A percentile compares a stretch with the other conserved stretches of the same genome.
Conservation (phyloP, 371 early-diverging fungal genomes). For the Mucor piriformis region DNA sequence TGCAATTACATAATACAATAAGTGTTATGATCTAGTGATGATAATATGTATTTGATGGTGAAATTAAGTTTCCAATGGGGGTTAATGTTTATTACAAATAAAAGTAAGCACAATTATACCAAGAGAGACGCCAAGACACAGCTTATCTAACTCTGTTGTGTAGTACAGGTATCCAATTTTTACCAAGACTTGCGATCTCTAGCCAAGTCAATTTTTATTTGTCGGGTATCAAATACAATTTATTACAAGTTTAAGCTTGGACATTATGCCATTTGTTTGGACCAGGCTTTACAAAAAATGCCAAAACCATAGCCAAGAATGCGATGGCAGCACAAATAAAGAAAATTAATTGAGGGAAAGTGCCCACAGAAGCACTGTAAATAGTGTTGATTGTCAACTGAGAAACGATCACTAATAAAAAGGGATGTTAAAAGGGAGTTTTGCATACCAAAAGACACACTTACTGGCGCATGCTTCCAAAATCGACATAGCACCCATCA, state of each 20-base stretch:
- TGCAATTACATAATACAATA: too few species aligned
- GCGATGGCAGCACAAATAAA: constrained; percentile 27
- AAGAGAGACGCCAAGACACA: too few species aligned
- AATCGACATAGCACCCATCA: constrained; percentile 51
- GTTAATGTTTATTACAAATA: too few species aligned
- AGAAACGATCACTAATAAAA: constrained; percentile 31
- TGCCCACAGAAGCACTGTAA: constrained; percentile 50
- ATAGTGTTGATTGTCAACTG: constrained; percentile 41
- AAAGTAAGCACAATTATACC: too few species aligned
- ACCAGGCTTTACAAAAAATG: constrained; percentile 10
- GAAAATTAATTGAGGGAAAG: constrained; percentile 54
- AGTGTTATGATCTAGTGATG: too few species aligned
- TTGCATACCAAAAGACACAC: background rate
- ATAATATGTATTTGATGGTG: too few species aligned
- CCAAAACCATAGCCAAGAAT: background rate
- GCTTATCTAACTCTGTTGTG: background rate
- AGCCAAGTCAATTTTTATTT: background rate
- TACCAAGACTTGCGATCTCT: background rate
- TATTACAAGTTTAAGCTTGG: background rate
- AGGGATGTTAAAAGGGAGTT: background rate
- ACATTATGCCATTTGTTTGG: too few species aligned
- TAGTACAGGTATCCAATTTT: background rate
- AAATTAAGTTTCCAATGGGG: too few species aligned
- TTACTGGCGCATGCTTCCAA: constrained; percentile 54
- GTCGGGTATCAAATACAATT: background rate